Conservation (phyloP, 371 early-diverging fungal genomes). For the Paraphysoderma sedebokerense region DNA sequence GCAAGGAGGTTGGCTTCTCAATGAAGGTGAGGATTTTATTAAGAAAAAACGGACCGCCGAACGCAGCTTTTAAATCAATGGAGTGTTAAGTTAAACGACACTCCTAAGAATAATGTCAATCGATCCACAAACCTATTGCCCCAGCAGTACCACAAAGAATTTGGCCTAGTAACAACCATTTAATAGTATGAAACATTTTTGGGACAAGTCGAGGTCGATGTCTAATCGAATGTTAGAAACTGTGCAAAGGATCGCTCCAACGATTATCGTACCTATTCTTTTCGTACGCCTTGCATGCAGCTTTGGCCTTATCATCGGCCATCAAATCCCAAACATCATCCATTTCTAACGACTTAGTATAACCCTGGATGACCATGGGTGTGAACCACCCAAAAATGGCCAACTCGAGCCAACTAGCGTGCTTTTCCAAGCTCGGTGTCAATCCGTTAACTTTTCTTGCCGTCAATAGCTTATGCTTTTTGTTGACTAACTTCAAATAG, state of each 20-base stretch:
- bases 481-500: not conserved
- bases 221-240: too few relatives aligned
- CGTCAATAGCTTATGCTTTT: not conserved
- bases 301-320: not conserved
- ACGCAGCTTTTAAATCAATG: not conserved
- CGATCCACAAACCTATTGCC: too few relatives aligned
- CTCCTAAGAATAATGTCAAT: too few relatives aligned
- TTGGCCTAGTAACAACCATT: not conserved
- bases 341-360: not conserved
- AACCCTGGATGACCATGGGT: not conserved
- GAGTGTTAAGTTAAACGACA: too few relatives aligned
- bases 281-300: not conserved
- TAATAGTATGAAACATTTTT: too few relatives aligned
- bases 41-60: not conserved
- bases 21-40: not conserved
- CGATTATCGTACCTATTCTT: not conserved
- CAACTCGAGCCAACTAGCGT: not conserved
- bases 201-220: too few relatives aligned
- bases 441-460: not conserved
- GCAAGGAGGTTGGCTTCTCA: not conserved
- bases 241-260: too few relatives aligned
- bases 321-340: not conserved
- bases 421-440: not conserved
- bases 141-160: too few relatives aligned
- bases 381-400: constrained; percentile 1